Percentiles rank a stretch among this genome's conserved stretches.
These are phyloP conservation scores for Mallotus repandus DNA, from an alignment of 441 rosid species.

Conservation along the genomic window DNA sequence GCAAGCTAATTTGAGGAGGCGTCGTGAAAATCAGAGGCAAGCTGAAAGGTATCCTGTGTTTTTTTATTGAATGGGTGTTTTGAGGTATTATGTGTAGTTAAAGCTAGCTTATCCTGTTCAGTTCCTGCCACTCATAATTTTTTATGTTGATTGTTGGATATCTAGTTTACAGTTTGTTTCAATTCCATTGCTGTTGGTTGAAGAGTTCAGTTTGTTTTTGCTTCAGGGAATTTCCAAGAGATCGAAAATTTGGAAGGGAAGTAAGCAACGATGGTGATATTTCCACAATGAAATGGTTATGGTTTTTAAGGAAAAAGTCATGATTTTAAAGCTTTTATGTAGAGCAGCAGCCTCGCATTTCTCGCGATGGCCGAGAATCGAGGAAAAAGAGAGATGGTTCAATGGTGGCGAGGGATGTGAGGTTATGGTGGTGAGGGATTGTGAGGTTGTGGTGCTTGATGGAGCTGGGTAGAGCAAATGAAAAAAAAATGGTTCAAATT, in stretches of 20 bases:
- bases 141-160: neutral
- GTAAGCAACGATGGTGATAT: constrained; percentile 56
- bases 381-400: too few species aligned
- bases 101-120: neutral
- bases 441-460: too few species aligned
- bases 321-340: too few species aligned
- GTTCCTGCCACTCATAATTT: neutral
- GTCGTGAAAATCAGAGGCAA: constrained; percentile 78
- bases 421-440: too few species aligned
- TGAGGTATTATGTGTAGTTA: neutral
- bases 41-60: constrained; percentile 57
- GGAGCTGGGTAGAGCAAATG: too few species aligned
- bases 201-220: constrained; percentile 7
- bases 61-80: neutral
- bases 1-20: constrained; percentile 83
- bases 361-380: too few species aligned
- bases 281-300: constrained; percentile 70
- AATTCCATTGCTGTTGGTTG: neutral
- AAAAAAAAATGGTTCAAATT: too few species aligned
- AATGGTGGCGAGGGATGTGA: too few species aligned
- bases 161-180: neutral
- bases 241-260: constrained; percentile 72
- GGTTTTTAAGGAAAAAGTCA: too few species aligned
- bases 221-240: constrained; percentile 72
- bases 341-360: too few species aligned